Percentiles rank a stretch among this genome's conserved stretches.
Conservation (phyloP, 768 basidiomycete species). For the Coprinopsis cinerea region DNA sequence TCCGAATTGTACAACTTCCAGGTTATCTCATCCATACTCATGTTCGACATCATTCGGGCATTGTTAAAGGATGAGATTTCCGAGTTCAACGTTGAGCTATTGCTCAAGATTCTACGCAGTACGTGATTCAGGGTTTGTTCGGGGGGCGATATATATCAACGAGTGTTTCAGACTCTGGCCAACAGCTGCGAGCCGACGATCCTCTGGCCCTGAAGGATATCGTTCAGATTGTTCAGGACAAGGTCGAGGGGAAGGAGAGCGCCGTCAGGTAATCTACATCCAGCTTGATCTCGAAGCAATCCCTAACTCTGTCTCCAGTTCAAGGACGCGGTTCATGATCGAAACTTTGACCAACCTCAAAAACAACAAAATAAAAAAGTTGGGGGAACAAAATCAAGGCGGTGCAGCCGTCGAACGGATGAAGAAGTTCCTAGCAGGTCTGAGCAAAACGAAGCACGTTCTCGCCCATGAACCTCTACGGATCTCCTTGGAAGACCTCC, state of each 20-base stretch:
- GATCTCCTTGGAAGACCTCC: constrained; percentile 80
- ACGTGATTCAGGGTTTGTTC: constrained; percentile 19
- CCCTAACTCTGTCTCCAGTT: constrained; percentile 39
- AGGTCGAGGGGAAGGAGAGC: constrained; percentile 47
- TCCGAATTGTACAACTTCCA: constrained; percentile 96
- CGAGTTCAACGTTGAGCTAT: constrained; percentile 80
- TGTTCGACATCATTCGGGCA: constrained; percentile 84
- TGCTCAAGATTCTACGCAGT: constrained; percentile 85
- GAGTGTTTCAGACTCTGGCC: constrained; percentile 68
- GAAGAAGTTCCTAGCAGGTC: constrained; percentile 77
- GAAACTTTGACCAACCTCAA: constrained; percentile 90
- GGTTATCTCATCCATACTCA: constrained; percentile 80
- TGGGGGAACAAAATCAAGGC: constrained; percentile 57
- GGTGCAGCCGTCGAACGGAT: constrained; percentile 75
- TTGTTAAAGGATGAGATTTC: constrained; percentile 59
- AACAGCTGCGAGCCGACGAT: constrained; percentile 87
- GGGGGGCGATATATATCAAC: background rate
- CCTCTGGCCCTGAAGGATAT: constrained; percentile 91
- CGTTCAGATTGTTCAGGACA: constrained; percentile 71
- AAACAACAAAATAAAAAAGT: constrained; percentile 75
- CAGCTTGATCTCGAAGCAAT: background rate
- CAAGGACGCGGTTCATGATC: constrained; percentile 91
- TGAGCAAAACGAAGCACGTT: constrained; percentile 78
- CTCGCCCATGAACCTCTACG: constrained; percentile 81
- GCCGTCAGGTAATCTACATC: constrained; percentile 39